A percentile compares a stretch with the other conserved stretches of the same genome.
Evolutionary conservation across 257 asterid species (phyloP).

Genomic region (Solanum chiquidenum): DNA sequence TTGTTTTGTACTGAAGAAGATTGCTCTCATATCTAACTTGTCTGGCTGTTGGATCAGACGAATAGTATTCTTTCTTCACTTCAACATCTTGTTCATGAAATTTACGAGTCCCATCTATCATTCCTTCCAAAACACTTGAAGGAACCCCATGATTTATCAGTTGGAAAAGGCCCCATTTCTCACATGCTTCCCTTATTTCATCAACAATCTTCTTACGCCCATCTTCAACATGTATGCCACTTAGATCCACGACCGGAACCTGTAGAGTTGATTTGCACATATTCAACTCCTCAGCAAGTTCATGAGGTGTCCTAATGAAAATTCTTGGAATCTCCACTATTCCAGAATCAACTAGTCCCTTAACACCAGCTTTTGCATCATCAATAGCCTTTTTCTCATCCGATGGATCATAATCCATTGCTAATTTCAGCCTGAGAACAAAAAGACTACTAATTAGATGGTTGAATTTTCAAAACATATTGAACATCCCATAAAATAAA

Average conservation of each 20-base stretch:
- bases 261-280: neutral
- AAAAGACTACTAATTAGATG: too few relatives aligned
- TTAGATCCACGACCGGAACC: conserved; percentile 19
- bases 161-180: conserved; percentile 52
- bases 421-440: too few relatives aligned
- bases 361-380: too few relatives aligned
- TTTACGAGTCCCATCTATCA: conserved; percentile 36
- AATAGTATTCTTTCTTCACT: conserved; percentile 27
- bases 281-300: conserved; percentile 9
- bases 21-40: conserved; percentile 47
- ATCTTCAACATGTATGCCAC: neutral
- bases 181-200: conserved; percentile 35
- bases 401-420: too few relatives aligned
- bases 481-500: too few relatives aligned
- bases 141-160: conserved; percentile 55
- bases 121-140: conserved; percentile 25
- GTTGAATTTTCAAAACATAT: too few relatives aligned
- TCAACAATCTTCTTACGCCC: conserved; percentile 7
- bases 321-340: too few relatives aligned
- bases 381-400: too few relatives aligned
- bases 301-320: too few relatives aligned
- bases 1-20: conserved; percentile 30
- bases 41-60: conserved; percentile 11
- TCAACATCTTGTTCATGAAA: conserved; percentile 58
- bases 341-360: too few relatives aligned